Base-by-base conservation (phyloP, 805 yeast genomes). In the Candida palmyrensis region DNA sequence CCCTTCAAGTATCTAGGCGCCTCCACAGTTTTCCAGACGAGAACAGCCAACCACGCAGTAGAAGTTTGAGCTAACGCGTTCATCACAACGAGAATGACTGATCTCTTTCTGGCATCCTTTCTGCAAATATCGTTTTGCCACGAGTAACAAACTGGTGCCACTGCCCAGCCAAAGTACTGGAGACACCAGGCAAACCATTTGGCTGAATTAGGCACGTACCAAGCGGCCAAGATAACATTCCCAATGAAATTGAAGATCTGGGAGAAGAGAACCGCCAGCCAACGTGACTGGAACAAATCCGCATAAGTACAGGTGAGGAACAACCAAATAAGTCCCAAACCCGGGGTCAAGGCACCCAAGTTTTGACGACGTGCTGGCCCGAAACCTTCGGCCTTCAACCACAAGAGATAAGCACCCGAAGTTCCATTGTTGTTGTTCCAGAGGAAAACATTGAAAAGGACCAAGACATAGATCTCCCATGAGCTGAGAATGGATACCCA, bases 181-280 rank as follows among this genome's bases (percentile, higher is more conserved):
- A 72, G 62, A 45, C 76, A 62, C 50, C 73, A 78, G 1, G 77
- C 84, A 59, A 68, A 75, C 82, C 83, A 77, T 52, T 78, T 76
- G 11, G 82, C 76, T n/a, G 61, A 38, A 26, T 62, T 61, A 0
- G 77, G 65, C 18, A 78, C 74, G 41, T 76, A 53, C 84, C 84
- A 78, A 27, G 68, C 68, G 5, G 79, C 77, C 42, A 78, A 55
- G 16, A 78, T 58, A 1, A 63, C 62, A 47, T 77, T 75, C 10
- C 82, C 79, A 5, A 69, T 46, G 18, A 74, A 56, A 43, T 75
- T 77, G 64, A 77, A 67, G 1, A 67, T 59, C 32, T 73, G 80
- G 0, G 83, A 70, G 14, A 71, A 52, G 5, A 67, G 41, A 32
- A 76, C 68, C 3, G 80, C 77, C 25, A 65, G 70, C 70, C 75